Evolutionary conservation across 192 early-diverging fungal genomes (phyloP).

Genomic region (Funneliformis geosporum): DNA sequence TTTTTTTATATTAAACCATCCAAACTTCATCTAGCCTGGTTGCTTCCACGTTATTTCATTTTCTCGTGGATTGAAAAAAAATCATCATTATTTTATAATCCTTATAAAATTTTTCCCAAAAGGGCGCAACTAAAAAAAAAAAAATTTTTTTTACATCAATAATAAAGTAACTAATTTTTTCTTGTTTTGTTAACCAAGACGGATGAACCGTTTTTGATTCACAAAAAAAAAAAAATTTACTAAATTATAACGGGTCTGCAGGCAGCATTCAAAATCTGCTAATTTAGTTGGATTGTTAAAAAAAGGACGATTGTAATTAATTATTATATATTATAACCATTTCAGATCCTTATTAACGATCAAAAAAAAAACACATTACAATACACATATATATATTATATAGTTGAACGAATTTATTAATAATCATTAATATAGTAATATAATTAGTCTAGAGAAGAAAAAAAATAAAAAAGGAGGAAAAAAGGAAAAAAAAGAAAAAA

Average conservation of each 20-base stretch:
- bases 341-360: too few species aligned
- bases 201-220: slow-evolving; percentile 8
- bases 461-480: not conserved
- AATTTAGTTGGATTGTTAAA: not conserved
- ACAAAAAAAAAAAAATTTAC: not conserved
- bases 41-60: not conserved
- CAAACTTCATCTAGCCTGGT: not conserved
- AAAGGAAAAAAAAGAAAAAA: slow-evolving; percentile 2
- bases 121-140: not conserved
- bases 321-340: too few species aligned
- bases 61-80: not conserved
- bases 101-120: not conserved
- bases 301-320: too few species aligned
- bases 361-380: too few species aligned
- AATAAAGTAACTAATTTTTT: not conserved
- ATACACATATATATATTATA: too few species aligned
- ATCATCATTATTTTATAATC: not conserved
- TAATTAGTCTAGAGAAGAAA: not conserved
- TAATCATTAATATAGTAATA: slow-evolving; percentile 2
- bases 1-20: not conserved
- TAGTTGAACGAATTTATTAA: not conserved
- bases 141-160: not conserved
- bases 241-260: slow-evolving; percentile 5
- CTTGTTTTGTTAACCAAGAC: slow-evolving; percentile 10
- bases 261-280: slow-evolving; percentile 11